These are phyloP conservation scores for Rubia occidens DNA, from an alignment of 305 asterid genomes.

Conservation along the genomic window DNA sequence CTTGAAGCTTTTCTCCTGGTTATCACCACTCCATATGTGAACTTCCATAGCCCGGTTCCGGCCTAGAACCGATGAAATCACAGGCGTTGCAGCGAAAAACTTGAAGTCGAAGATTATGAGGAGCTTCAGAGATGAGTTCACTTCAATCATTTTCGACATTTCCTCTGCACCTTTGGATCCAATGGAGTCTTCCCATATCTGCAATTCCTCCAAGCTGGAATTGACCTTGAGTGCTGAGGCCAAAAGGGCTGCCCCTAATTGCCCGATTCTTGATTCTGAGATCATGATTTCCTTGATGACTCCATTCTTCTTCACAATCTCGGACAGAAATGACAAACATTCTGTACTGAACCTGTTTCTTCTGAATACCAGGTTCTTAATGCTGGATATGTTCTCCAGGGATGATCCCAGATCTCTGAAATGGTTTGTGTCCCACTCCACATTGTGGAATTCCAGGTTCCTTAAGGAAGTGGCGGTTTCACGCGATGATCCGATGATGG, in stretches of 20 bases:
- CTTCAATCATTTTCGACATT: slow-evolving; percentile 76
- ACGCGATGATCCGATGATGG: slow-evolving; percentile 22
- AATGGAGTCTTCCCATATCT: slow-evolving; percentile 75
- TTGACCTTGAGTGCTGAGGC: slow-evolving; percentile 59
- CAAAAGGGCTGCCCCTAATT: slow-evolving; percentile 43
- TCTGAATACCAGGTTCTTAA: slow-evolving; percentile 38
- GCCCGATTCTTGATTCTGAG: slow-evolving; percentile 58
- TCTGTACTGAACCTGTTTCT: slow-evolving; percentile 41
- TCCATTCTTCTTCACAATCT: slow-evolving; percentile 32
- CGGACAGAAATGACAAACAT: slow-evolving; percentile 47
- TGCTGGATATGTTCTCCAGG: slow-evolving; percentile 29
- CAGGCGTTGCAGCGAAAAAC: slow-evolving; percentile 44
- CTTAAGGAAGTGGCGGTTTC: slow-evolving; percentile 22
- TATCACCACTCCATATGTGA: slow-evolving; percentile 51
- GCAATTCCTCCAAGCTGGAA: slow-evolving; percentile 47
- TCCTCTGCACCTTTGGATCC: slow-evolving; percentile 73
- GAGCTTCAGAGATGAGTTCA: slow-evolving; percentile 50
- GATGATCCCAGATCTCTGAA: slow-evolving; percentile 30
- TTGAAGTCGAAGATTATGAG: slow-evolving; percentile 52
- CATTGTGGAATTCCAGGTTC: slow-evolving; percentile 55
- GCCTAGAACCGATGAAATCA: slow-evolving; percentile 66
- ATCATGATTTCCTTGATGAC: slow-evolving; percentile 39
- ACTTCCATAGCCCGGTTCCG: slow-evolving; percentile 73
- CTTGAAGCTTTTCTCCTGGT: slow-evolving; percentile 29
- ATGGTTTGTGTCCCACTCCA: slow-evolving; percentile 51